phyloP scores from a whole-genome alignment of 768 basidiomycete genomes.

The Suillus hirtellus region DNA sequence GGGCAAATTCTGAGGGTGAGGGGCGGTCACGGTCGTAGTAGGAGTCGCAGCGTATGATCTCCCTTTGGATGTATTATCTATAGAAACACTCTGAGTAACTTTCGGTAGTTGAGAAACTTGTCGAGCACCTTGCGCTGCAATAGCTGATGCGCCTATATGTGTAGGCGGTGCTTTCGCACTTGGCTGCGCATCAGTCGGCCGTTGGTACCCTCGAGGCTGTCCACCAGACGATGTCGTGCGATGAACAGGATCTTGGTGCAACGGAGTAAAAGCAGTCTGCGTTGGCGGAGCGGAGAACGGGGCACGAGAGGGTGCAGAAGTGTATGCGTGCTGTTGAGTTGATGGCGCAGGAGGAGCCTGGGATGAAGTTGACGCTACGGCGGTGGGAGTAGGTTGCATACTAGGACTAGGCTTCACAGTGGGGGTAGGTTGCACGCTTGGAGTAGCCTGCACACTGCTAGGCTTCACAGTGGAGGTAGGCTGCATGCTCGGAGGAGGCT shows the following conservation, averaged over 20 bases:
- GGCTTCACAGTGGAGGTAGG: background rate
- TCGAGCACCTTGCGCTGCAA: background rate
- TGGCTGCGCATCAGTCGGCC: conserved; percentile 23
- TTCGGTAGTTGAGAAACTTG: background rate
- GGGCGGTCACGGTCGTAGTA: background rate
- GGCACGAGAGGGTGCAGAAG: conserved; percentile 17
- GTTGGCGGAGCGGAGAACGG: conserved; percentile 25
- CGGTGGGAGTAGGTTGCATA: background rate
- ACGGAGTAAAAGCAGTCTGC: conserved; percentile 18
- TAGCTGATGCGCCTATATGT: background rate
- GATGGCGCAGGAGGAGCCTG: conserved; percentile 3
- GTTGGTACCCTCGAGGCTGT: conserved; percentile 27
- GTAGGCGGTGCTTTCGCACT: conserved; percentile 18
- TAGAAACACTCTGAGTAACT: background rate
- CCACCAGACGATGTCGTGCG: conserved; percentile 20
- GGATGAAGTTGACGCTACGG: background rate
- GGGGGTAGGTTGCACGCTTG: background rate
- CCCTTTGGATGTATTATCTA: background rate
- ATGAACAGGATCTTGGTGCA: conserved; percentile 18
- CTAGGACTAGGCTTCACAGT: background rate
- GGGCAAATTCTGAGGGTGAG: background rate
- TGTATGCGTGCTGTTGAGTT: conserved; percentile 13
- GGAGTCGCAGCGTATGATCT: background rate
- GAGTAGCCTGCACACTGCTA: background rate
- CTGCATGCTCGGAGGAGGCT: background rate